These are phyloP conservation scores for Ceriops zippeliana DNA, from an alignment of 345 rosid genomes.

Conservation along the genomic window DNA sequence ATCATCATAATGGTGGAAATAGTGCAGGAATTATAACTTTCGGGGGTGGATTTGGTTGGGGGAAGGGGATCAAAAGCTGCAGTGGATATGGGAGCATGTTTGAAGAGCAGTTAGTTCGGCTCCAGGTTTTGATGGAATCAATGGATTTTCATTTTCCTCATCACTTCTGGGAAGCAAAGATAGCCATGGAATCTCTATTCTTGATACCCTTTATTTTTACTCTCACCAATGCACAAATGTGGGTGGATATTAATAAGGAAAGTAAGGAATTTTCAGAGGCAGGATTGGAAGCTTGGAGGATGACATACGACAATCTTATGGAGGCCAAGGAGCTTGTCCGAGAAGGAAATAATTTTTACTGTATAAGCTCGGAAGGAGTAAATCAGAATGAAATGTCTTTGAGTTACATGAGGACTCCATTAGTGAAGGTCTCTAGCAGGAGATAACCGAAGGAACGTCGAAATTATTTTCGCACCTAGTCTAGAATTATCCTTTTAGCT, in stretches of 20 bases:
- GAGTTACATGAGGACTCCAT: conserved; percentile 33
- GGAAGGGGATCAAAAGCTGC: conserved; percentile 11
- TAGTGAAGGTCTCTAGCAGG: conserved; percentile 38
- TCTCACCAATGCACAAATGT: conserved; percentile 10
- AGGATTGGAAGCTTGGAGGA: conserved; percentile 26
- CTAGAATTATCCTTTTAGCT: no score
- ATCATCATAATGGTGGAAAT: background rate
- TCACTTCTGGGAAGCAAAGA: conserved; percentile 38
- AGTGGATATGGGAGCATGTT: conserved; percentile 21
- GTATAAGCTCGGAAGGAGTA: conserved; percentile 25
- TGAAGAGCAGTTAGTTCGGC: conserved; percentile 23
- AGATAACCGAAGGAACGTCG: conserved; percentile 11
- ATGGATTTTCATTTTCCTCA: conserved; percentile 35
- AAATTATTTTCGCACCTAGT: no score
- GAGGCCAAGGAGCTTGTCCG: conserved; percentile 39
- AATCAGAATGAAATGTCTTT: conserved; percentile 27
- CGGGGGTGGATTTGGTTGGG: conserved; percentile 28
- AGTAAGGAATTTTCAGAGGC: conserved; percentile 10
- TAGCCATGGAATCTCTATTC: conserved; percentile 39
- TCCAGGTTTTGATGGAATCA: conserved; percentile 31
- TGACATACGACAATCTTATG: conserved; percentile 18
- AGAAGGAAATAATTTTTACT: conserved; percentile 24
- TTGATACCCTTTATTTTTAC: conserved; percentile 28
- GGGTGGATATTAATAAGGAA: conserved; percentile 19
- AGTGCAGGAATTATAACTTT: conserved; percentile 25